Evolutionary conservation across 495 filamentous ascomycete species (phyloP).

Genomic region (Bacidia rubella): DNA sequence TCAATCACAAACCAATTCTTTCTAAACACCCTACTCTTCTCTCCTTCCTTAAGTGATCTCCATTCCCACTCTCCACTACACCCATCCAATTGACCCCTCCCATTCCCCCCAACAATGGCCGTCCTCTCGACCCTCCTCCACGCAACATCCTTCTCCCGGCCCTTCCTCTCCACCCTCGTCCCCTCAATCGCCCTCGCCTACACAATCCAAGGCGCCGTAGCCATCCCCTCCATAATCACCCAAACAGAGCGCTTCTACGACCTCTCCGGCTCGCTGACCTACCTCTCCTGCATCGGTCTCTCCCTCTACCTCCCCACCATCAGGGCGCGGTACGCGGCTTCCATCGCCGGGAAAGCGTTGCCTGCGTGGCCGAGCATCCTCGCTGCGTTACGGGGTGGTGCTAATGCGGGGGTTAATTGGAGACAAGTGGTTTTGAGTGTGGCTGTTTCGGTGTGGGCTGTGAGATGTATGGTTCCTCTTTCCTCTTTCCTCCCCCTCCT

Average conservation of each 20-base stretch:
- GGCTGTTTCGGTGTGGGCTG: conserved; percentile 44
- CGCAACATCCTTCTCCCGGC: conserved; percentile 41
- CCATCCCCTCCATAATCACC: conserved; percentile 41
- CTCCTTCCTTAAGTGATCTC: too few relatives aligned
- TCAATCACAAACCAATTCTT: neutral
- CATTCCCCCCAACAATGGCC: conserved; percentile 27
- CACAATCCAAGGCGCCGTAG: conserved; percentile 30
- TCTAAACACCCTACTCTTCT: neutral
- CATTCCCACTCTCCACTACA: neutral
- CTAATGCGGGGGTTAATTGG: conserved; percentile 37
- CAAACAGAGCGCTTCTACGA: conserved; percentile 53
- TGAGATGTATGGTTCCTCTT: conserved; percentile 30
- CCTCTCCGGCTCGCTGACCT: conserved; percentile 47
- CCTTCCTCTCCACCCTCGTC: conserved; percentile 45
- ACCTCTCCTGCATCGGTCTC: conserved; percentile 41
- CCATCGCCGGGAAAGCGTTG: conserved; percentile 23
- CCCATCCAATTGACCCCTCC: neutral
- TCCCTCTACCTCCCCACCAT: conserved; percentile 46
- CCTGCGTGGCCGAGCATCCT: conserved; percentile 37
- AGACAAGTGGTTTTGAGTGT: conserved; percentile 45
- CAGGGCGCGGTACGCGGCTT: conserved; percentile 32
- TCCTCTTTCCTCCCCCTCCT: neutral
- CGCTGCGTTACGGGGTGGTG: conserved; percentile 23
- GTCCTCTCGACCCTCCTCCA: conserved; percentile 38
- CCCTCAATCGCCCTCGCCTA: conserved; percentile 40